Conservation (phyloP, 2,329 filamentous ascomycete species). For the Arthrinium puccinioides region DNA sequence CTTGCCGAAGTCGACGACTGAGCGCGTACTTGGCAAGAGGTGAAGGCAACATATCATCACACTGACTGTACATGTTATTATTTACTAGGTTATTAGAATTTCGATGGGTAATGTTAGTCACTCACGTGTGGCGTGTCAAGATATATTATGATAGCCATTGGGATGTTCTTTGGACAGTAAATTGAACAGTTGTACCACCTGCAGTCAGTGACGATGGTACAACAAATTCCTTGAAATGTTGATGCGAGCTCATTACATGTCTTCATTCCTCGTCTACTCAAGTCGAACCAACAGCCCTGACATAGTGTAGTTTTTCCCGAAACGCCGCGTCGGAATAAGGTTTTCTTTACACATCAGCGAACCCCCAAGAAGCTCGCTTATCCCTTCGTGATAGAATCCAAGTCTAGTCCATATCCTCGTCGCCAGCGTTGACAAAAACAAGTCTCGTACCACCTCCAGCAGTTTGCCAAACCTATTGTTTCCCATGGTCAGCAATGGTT, state of each 20-base stretch:
- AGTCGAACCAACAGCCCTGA: not conserved
- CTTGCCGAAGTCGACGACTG: constrained; percentile 62
- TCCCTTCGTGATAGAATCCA: not conserved
- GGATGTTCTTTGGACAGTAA: too few species aligned
- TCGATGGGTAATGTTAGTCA: too few species aligned
- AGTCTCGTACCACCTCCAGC: constrained; percentile 62
- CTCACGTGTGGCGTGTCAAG: too few species aligned
- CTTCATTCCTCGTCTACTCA: not conserved
- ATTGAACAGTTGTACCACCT: too few species aligned
- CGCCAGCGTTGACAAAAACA: constrained; percentile 57
- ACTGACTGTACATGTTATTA: too few species aligned
- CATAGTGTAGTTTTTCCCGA: not conserved
- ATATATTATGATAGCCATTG: too few species aligned
- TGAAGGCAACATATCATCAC: too few species aligned
- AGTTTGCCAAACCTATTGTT: constrained; percentile 67
- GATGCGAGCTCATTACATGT: too few species aligned
- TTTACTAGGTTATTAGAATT: too few species aligned
- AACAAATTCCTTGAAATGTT: too few species aligned
- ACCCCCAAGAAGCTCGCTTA: not conserved
- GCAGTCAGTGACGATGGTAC: too few species aligned
- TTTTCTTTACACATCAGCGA: too few species aligned
- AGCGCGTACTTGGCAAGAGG: constrained; percentile 50
- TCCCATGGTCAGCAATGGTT: constrained; percentile 26
- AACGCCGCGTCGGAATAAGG: not conserved
- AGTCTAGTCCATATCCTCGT: constrained; percentile 39